Percentiles rank a stretch among this genome's conserved stretches.
phyloP scores from a whole-genome alignment of 164 flowering plant genomes.

The Euptelea pleiosperma region DNA sequence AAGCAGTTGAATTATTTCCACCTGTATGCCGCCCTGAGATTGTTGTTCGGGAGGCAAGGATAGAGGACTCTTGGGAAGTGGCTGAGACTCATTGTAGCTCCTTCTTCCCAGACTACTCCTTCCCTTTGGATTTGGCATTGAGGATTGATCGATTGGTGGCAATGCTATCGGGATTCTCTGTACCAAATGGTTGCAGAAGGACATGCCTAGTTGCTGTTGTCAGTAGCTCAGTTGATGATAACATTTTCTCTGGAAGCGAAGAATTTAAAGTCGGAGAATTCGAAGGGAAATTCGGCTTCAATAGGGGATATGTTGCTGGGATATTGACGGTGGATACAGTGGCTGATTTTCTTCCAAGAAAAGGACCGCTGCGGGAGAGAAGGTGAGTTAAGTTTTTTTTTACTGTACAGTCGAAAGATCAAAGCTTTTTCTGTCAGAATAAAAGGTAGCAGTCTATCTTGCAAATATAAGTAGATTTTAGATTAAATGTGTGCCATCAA shows the following conservation, averaged over 20 bases:
- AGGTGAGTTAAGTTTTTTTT: constrained; percentile 43
- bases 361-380: constrained; percentile 84
- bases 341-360: constrained; percentile 91
- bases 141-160: constrained; percentile 73
- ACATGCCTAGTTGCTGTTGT: constrained; percentile 83
- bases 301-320: constrained; percentile 76
- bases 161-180: constrained; percentile 66
- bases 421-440: too few relatives aligned
- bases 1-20: constrained; percentile 78
- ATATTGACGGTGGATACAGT: constrained; percentile 90
- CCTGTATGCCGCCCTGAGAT: constrained; percentile 61
- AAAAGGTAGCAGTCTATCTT: too few relatives aligned
- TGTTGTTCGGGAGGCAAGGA: constrained; percentile 93
- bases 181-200: constrained; percentile 72
- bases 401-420: too few relatives aligned
- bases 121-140: constrained; percentile 77
- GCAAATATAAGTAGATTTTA: too few relatives aligned
- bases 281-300: constrained; percentile 64
- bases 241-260: constrained; percentile 47
- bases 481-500: too few relatives aligned
- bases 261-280: constrained; percentile 64
- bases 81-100: constrained; percentile 99
- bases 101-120: constrained; percentile 88
- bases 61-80: constrained; percentile 97
- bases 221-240: constrained; percentile 42